Evolutionary conservation across 495 filamentous ascomycete genomes (phyloP), one percentile per base, ranked within the genome.

Genomic region (Clavariopsis aquatica): DNA sequence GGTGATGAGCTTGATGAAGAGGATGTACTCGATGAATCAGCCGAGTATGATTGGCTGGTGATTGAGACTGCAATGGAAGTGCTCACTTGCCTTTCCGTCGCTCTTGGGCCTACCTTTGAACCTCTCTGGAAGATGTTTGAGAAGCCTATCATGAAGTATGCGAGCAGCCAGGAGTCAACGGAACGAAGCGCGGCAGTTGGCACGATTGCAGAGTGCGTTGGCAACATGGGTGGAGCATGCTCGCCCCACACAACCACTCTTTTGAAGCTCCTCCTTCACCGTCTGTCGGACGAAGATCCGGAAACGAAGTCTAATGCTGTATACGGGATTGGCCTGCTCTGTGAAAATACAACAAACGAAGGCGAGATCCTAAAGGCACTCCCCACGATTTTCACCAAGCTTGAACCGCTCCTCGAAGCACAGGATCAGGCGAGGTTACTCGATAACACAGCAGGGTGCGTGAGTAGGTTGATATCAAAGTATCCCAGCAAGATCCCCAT

Each of bases 1-100:
- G 75, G 76, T 34, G 75, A 74, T 24, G 67, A 77, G 19, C 78
- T 73, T 27, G 90, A 84, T 20, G 87, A 89, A 54, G 87, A 89
- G 56, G 91, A 91, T 51, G 86, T 85, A 26, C 79, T 86, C 27
- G 88, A 93, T 34, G 92, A 94, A 72, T 89, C 87, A 19, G 93
- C 94, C 19, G 94, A 98, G 80, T 97, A 93, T 72, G 94, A 98
- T 78, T 98, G 94, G 94, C 84, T 96, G 26, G 86, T 95, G 47
- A 89, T 98, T 52, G 94, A 98, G 77, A 96, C 91, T 19, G 92
- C 90, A 15, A 82, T 98, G 63, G 94, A 98, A 65, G 90, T 93
- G 36, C 80, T 96, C 29, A 89, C 90, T 41, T 90, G 89, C 28
- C 82, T 98, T 28, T 86, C 93, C 19, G 83, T 83, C 36, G 93